These are phyloP conservation scores for Glaciozyma martinii DNA, from an alignment of 768 basidiomycete genomes.

Conservation along the genomic window DNA sequence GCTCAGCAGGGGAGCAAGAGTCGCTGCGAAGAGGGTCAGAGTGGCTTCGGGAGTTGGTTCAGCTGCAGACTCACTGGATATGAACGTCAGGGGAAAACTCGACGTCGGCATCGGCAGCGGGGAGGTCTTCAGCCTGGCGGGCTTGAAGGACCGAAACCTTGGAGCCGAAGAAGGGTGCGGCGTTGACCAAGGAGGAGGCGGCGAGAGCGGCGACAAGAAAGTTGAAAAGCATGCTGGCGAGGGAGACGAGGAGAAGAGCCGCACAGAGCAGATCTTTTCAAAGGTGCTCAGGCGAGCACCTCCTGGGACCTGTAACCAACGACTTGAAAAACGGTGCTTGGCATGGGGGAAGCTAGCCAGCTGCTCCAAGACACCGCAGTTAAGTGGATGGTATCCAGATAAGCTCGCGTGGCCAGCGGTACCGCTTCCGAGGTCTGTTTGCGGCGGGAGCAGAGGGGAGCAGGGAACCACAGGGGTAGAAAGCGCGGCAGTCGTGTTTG, in stretches of 20 bases:
- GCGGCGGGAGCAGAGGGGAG: too few species aligned
- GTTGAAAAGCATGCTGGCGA: constrained; percentile 3
- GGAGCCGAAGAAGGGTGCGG: constrained; percentile 14
- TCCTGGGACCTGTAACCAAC: too few species aligned
- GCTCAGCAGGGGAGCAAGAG: constrained; percentile 17
- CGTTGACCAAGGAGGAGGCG: constrained; percentile 8
- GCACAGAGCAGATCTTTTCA: too few species aligned
- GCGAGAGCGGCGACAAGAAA: constrained; percentile 8
- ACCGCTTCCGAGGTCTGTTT: too few species aligned
- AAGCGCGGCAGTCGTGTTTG: too few species aligned
- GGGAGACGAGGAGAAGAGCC: not conserved
- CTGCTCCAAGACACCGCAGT: too few species aligned
- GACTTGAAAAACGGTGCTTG: too few species aligned
- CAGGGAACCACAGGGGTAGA: too few species aligned
- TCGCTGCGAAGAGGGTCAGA: not conserved
- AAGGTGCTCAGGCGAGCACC: too few species aligned
- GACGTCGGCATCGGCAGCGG: not conserved
- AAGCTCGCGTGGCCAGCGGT: too few species aligned
- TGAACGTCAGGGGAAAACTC: constrained; percentile 8
- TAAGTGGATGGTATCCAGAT: too few species aligned
- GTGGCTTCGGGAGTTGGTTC: not conserved
- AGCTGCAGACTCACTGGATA: constrained; percentile 12
- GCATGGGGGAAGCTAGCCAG: too few species aligned
- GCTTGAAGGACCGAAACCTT: not conserved
- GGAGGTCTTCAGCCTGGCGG: constrained; percentile 4